These are phyloP conservation scores for Penstemon davidsonii DNA, from an alignment of 257 asterid species.

Conservation along the genomic window DNA sequence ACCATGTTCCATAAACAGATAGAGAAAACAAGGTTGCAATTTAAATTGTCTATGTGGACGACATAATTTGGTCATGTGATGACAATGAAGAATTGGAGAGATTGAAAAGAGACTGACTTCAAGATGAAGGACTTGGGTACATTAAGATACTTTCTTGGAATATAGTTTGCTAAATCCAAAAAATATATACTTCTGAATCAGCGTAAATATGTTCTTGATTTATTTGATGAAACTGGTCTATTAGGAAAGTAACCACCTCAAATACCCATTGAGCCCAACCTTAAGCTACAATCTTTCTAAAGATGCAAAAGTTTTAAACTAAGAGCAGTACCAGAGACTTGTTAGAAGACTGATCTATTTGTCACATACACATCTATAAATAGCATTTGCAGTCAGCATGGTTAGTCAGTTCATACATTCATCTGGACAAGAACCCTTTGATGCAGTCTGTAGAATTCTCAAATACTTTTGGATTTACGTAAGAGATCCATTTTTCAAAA, in stretches of 20 bases:
- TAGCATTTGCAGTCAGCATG: neutral
- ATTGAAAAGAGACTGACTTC: no score
- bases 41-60: no score
- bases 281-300: neutral
- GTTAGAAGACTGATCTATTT: neutral
- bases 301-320: neutral
- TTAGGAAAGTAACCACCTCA: neutral
- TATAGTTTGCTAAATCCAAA: no score
- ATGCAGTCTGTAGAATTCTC: no score
- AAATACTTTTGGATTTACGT: neutral
- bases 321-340: neutral
- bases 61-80: no score
- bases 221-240: neutral
- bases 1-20: no score
- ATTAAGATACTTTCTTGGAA: no score
- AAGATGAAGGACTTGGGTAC: no score
- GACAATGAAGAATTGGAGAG: no score
- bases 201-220: neutral
- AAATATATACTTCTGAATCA: no score
- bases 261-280: neutral
- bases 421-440: neutral
- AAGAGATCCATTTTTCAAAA: neutral
- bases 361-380: neutral
- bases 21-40: no score
- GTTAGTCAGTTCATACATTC: constrained; percentile 5